A percentile compares a stretch with the other conserved stretches of the same genome.
Evolutionary conservation across 2,329 filamentous ascomycete genomes (phyloP).

Genomic region (Colletotrichum tabaci): DNA sequence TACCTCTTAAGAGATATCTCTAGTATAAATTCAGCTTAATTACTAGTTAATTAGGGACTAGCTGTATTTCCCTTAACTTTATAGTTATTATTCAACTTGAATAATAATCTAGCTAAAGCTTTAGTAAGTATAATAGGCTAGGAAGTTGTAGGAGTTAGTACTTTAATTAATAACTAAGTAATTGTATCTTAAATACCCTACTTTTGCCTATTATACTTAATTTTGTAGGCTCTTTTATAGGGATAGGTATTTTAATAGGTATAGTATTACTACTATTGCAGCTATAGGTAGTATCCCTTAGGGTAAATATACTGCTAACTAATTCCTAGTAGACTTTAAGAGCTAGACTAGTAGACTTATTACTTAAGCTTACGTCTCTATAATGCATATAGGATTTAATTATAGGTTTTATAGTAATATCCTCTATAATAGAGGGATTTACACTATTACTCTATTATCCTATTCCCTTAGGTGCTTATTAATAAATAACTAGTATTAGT

Average conservation of each 20-base stretch:
- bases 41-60: background rate
- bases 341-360: background rate
- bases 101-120: background rate
- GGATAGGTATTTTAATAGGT: background rate
- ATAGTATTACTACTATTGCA: background rate
- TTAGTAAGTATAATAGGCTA: background rate
- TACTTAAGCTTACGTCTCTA: slow-evolving; percentile 1
- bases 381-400: background rate
- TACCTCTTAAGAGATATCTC: background rate
- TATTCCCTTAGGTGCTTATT: background rate
- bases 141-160: background rate
- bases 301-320: background rate
- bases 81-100: background rate
- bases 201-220: background rate
- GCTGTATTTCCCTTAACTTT: background rate
- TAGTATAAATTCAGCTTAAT: background rate
- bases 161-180: background rate
- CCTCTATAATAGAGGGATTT: slow-evolving; percentile 1
- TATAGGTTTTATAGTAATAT: background rate
- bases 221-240: background rate
- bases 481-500: background rate
- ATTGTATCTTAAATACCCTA: background rate
- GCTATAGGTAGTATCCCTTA: background rate
- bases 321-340: background rate
- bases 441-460: background rate